Percentiles rank a stretch among this genome's conserved stretches.
These are phyloP conservation scores for Mucor sp. DNA, from an alignment of 371 early-diverging fungal species.

Conservation along the genomic window DNA sequence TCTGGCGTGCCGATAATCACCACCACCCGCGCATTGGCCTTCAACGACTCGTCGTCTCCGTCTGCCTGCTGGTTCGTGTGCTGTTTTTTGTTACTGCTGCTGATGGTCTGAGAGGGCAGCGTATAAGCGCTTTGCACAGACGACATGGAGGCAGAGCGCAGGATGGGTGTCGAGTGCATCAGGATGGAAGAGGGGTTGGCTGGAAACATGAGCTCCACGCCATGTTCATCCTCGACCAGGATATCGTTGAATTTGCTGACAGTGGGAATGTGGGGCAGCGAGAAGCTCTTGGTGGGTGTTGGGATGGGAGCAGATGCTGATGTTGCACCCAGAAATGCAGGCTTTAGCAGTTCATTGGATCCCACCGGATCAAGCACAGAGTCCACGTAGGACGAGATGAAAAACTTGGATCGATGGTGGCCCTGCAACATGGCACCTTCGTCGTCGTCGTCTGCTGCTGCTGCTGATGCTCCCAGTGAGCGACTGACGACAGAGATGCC, in stretches of 20 bases:
- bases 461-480: not conserved
- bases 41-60: not conserved
- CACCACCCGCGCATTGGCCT: not conserved
- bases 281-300: slow-evolving; percentile 23
- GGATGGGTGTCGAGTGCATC: slow-evolving; percentile 20
- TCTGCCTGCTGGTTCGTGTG: not conserved
- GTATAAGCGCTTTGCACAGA: slow-evolving; percentile 13
- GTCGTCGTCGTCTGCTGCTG: not conserved
- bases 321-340: slow-evolving; percentile 3
- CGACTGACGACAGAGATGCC: slow-evolving; percentile 8
- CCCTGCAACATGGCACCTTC: not conserved
- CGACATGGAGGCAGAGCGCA: slow-evolving; percentile 12
- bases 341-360: slow-evolving; percentile 11
- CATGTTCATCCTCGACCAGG: slow-evolving; percentile 19
- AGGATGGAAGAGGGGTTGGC: slow-evolving; percentile 35
- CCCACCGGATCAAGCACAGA: slow-evolving; percentile 32
- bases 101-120: not conserved
- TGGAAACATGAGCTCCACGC: slow-evolving; percentile 22
- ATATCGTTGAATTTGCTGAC: slow-evolving; percentile 43
- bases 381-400: slow-evolving; percentile 30
- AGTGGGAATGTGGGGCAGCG: slow-evolving; percentile 40
- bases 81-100: not conserved
- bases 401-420: slow-evolving; percentile 10
- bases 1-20: slow-evolving; percentile 37
- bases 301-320: slow-evolving; percentile 16